These are phyloP conservation scores for Saraca asoca DNA, from an alignment of 331 rosid species.

Conservation along the genomic window DNA sequence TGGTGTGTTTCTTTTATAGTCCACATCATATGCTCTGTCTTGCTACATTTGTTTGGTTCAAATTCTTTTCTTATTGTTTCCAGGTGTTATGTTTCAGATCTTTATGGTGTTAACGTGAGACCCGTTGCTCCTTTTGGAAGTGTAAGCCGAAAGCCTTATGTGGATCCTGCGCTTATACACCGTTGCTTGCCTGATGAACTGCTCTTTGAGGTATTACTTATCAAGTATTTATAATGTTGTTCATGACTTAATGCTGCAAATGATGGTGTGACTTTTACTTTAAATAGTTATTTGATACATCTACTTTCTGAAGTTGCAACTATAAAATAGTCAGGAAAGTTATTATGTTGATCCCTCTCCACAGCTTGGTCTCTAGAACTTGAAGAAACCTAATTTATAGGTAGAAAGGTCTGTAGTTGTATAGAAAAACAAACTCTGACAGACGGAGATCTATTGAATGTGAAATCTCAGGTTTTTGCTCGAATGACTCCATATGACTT, in stretches of 20 bases:
- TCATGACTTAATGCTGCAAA: background rate
- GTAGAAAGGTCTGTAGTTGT: constrained; percentile 10
- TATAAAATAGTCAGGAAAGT: background rate
- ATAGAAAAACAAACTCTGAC: constrained; percentile 13
- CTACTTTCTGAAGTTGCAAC: background rate
- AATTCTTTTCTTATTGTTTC: constrained; percentile 39
- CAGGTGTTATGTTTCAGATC: constrained; percentile 68
- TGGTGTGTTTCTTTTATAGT: constrained; percentile 48
- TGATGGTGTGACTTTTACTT: background rate
- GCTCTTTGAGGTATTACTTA: constrained; percentile 72
- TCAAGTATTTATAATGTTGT: constrained; percentile 9
- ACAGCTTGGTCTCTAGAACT: constrained; percentile 26
- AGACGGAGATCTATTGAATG: constrained; percentile 22
- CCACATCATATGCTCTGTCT: background rate
- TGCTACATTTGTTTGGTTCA: constrained; percentile 8
- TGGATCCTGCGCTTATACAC: constrained; percentile 74
- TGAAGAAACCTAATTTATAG: constrained; percentile 23
- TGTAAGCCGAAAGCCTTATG: constrained; percentile 68
- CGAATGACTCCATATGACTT: constrained; percentile 81
- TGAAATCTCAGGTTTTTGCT: constrained; percentile 61
- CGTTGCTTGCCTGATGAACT: constrained; percentile 83
- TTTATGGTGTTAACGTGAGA: constrained; percentile 87
- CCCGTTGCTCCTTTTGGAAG: constrained; percentile 97
- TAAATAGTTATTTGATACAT: background rate
- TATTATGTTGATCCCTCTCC: background rate